Evolutionary conservation across 768 basidiomycete species (phyloP), one percentile per base, ranked within the genome.

Genomic region (Solioccasus polychromus): DNA sequence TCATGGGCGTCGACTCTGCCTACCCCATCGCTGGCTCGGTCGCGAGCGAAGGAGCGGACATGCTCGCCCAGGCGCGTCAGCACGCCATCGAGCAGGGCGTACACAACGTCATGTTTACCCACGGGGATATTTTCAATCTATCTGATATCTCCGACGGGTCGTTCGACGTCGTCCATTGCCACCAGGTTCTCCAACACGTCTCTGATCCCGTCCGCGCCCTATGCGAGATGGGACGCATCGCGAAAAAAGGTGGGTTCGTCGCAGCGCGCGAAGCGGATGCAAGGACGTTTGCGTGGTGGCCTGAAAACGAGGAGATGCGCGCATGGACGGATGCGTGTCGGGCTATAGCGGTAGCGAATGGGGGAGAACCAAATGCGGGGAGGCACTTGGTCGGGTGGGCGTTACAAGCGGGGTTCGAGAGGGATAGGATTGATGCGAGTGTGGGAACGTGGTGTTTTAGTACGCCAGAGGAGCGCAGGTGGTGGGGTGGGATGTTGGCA

Each of bases 141-240:
- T 6, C 6, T 6, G 26, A 11, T 26, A 26, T 26, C 26, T 11
- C 26, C 26, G 11, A 26, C 26, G 26, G 11, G 7, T 6, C 26
- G 26, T 26, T 6, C 6, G 26, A 26, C 26, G 26, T 26, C 11
- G 26, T 26, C 26, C 26, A 26, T 11, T 26, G 26, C 26, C 26
- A 26, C 26, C 26, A 26, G 26, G 11, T 11, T 26, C 26, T 26
- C 26, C 26, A 26, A 11, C 11, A 26, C 26, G 52, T 79, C 38
- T 36, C 50, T 2, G 68, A 76, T 41, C 72, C 75, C 1, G 58
- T 73, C 10, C 38, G 37, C 15, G 70, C 71, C 2, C 57, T 77
- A 28, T 51, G 53, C 37, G 78, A 79, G 67, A 77, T 79, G 74
- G 53, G 58, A 19, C 62, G 76, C 17, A 76, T 78, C 4, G 61